These are phyloP conservation scores for Penicillium argentinense DNA, from an alignment of 495 filamentous ascomycete species.

Conservation along the genomic window DNA sequence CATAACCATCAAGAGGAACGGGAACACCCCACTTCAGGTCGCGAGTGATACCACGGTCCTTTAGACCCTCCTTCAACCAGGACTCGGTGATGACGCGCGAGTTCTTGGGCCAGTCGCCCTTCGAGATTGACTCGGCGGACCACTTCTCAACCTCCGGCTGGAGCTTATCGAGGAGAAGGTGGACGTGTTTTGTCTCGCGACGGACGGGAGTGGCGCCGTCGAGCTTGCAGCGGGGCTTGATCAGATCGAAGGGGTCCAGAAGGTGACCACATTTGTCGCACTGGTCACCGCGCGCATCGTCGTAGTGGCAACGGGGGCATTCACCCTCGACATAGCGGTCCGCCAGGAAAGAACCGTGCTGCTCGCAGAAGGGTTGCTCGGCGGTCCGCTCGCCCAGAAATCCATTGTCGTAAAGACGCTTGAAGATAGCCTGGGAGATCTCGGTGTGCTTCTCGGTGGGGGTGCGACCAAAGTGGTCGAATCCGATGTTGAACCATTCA, in stretches of 20 bases:
- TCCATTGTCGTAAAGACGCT: constrained; percentile 73
- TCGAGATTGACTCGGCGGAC: constrained; percentile 56
- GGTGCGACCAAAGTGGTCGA: constrained; percentile 84
- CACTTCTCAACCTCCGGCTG: constrained; percentile 72
- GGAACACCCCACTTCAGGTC: constrained; percentile 88
- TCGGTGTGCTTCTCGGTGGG: constrained; percentile 79
- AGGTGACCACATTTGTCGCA: constrained; percentile 85
- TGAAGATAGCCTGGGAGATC: constrained; percentile 84
- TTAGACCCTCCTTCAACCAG: constrained; percentile 81
- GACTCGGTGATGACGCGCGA: constrained; percentile 67
- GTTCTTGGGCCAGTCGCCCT: constrained; percentile 77
- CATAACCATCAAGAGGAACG: constrained; percentile 62
- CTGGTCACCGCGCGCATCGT: constrained; percentile 80
- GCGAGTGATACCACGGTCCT: constrained; percentile 84
- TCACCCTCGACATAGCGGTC: constrained; percentile 93
- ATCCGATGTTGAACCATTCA: constrained; percentile 82
- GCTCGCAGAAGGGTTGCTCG: constrained; percentile 81
- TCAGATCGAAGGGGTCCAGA: constrained; percentile 70
- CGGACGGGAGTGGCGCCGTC: constrained; percentile 75
- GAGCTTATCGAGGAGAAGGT: constrained; percentile 76
- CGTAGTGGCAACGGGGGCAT: constrained; percentile 77
- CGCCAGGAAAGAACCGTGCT: constrained; percentile 81
- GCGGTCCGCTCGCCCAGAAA: constrained; percentile 76
- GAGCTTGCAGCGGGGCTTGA: constrained; percentile 69
- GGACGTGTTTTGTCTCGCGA: constrained; percentile 71